Evolutionary conservation across 2,329 filamentous ascomycete species (phyloP), one percentile per base, ranked within the genome.

Genomic region (Rhynchosporium secalis): DNA sequence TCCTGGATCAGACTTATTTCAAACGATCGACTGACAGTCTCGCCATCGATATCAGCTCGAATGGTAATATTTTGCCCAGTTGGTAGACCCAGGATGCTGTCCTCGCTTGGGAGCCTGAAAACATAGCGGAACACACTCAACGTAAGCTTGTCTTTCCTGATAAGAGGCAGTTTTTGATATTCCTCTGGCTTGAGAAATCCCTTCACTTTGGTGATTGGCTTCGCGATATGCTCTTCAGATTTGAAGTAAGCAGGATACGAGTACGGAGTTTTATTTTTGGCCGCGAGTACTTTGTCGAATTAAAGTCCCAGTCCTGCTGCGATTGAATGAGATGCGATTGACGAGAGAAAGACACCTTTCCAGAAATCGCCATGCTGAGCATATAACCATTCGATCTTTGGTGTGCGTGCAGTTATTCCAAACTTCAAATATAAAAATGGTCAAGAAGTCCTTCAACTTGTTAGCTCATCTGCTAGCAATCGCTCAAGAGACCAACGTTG

Each of bases 1-100:
- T 36, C 83, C 83, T 0, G 73, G 75, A 67, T 83, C 80, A 1
- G 71, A 69, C 69, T 82, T 80, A 71, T 82, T 82, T 26, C 80
- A 82, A 1, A 79, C 73, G 76, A 77, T 13, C 77, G 69, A 9
- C 71, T 69, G 3, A 78, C 72, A 0, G 66, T 51, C 26, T 73
- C 67, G 1, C 72, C 75, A 36, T 77, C 67, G 13, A 78, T 67
- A 7, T 64, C 69, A 4, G 75, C 72, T 38, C 72, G 72, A 55
- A 78, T 75, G 36, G 71, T 72, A 13, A 78, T 72, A 41, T 78
- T 77, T 56, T 78, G 76, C 8, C 77, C 77, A 47, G 75, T 77
- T 1, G 77, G 77, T 10, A 79, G 72, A 7, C 77, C 77, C 3
- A 78, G 70, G 9, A 76, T 58, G 64, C 38, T 70, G 67, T 40